phyloP scores from a whole-genome alignment of 352 stramenopile species.

The Phytophthora palmivora region DNA sequence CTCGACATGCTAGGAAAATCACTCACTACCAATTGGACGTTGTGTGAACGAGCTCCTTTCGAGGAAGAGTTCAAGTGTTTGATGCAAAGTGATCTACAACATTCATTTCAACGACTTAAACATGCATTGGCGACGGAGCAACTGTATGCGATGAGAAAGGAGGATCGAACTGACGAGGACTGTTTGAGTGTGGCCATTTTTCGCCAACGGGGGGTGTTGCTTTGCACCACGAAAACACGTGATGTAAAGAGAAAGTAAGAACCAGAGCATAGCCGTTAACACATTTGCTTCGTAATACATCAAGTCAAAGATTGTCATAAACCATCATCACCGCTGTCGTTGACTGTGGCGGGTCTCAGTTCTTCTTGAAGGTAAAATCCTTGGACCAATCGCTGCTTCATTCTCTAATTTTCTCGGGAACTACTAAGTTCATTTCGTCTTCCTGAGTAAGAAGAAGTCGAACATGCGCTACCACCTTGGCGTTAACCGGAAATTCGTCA shows the following conservation, averaged over 20 bases:
- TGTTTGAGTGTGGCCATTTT: slow-evolving; percentile 14
- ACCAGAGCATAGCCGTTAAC: background rate
- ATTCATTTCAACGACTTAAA: slow-evolving; percentile 27
- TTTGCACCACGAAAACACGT: too few relatives aligned
- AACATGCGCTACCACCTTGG: slow-evolving; percentile 30
- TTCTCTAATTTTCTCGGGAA: slow-evolving; percentile 17
- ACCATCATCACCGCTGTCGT: slow-evolving; percentile 6
- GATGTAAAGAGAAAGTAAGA: too few relatives aligned
- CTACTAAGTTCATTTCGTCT: slow-evolving; percentile 16
- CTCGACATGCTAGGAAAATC: slow-evolving; percentile 24
- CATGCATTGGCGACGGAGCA: slow-evolving; percentile 24
- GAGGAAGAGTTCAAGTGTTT: slow-evolving; percentile 19
- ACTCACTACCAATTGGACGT: slow-evolving; percentile 20
- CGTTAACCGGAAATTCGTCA: slow-evolving; percentile 29
- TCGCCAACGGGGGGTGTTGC: background rate
- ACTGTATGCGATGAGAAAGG: slow-evolving; percentile 29
- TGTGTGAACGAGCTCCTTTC: slow-evolving; percentile 20
- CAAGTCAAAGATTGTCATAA: too few relatives aligned
- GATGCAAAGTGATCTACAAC: slow-evolving; percentile 18
- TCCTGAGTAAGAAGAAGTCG: slow-evolving; percentile 1
- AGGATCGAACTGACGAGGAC: background rate
- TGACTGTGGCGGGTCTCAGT: slow-evolving; percentile 10
- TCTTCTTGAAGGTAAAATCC: background rate
- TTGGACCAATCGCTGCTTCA: slow-evolving; percentile 7
- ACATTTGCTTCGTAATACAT: too few relatives aligned